A percentile compares a stretch with the other conserved stretches of the same genome.
These are phyloP conservation scores for Calophaca sinica DNA, from an alignment of 306 rosid genomes.

Conservation along the genomic window DNA sequence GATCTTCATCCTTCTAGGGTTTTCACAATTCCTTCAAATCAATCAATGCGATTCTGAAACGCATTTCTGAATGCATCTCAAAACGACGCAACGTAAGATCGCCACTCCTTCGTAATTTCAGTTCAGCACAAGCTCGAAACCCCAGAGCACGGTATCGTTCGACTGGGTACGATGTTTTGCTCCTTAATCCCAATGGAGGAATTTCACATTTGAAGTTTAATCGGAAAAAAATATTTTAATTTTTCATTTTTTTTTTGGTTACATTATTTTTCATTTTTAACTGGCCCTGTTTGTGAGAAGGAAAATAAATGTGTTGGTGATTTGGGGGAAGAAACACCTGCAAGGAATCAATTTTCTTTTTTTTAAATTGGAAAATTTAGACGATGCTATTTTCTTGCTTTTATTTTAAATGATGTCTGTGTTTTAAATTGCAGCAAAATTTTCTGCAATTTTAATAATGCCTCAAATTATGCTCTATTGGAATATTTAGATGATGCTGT, in stretches of 20 bases:
- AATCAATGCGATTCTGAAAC: neutral
- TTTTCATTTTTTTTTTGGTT: neutral
- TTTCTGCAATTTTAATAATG: neutral
- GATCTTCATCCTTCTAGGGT: conserved; percentile 39
- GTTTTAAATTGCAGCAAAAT: neutral
- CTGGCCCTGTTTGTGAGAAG: neutral
- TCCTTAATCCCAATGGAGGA: neutral
- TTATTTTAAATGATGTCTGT: conserved; percentile 1
- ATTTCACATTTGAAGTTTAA: conserved; percentile 9
- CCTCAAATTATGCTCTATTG: neutral
- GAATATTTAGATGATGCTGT: neutral
- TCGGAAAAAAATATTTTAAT: neutral
- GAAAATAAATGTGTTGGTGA: neutral
- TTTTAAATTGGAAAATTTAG: neutral
- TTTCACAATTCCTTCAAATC: conserved; percentile 21
- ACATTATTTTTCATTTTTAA: neutral
- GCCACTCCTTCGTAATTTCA: neutral
- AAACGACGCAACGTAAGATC: conserved; percentile 29
- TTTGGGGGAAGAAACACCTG: neutral
- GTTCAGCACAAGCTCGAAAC: neutral
- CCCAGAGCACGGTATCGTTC: conserved; percentile 6
- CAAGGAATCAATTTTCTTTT: neutral
- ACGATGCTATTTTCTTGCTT: neutral
- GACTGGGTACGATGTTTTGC: conserved; percentile 21
- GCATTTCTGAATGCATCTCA: conserved; percentile 22